phyloP scores from a whole-genome alignment of 2,329 filamentous ascomycete species.

The Ciborinia camelliae region DNA sequence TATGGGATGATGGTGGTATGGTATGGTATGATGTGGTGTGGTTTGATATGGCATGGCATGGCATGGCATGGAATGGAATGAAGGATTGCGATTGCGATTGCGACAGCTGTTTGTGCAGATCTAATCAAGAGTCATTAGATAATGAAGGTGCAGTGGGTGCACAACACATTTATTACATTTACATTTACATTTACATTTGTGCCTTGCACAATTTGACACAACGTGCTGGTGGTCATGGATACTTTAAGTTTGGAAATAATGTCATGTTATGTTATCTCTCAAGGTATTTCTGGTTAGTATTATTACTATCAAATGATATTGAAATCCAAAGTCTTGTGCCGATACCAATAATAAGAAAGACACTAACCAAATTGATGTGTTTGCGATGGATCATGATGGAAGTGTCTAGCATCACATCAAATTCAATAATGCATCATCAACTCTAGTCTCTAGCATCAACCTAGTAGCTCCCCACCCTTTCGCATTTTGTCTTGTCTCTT shows the following conservation, averaged over 20 bases:
- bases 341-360: not conserved
- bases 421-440: too few species aligned
- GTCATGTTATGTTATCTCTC: not conserved
- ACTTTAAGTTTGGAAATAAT: not conserved
- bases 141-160: not conserved
- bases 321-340: not conserved
- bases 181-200: too few species aligned
- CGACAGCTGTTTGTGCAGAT: not conserved
- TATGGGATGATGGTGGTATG: constrained; percentile 12
- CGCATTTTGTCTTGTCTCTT: not conserved
- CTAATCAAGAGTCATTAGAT: not conserved
- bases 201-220: constrained; percentile 7
- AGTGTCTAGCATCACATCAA: constrained; percentile 3
- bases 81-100: constrained; percentile 1
- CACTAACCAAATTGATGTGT: constrained; percentile 1
- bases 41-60: too few species aligned
- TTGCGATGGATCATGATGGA: constrained; percentile 1
- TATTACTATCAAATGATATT: not conserved
- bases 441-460: not conserved
- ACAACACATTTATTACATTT: constrained; percentile 8
- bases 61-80: too few species aligned
- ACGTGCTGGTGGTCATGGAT: not conserved
- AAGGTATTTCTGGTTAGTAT: not conserved
- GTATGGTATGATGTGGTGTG: too few species aligned
- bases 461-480: constrained; percentile 1